Evolutionary conservation across 148 eudicot genomes (phyloP).

Genomic region (Polygonum maritimum): DNA sequence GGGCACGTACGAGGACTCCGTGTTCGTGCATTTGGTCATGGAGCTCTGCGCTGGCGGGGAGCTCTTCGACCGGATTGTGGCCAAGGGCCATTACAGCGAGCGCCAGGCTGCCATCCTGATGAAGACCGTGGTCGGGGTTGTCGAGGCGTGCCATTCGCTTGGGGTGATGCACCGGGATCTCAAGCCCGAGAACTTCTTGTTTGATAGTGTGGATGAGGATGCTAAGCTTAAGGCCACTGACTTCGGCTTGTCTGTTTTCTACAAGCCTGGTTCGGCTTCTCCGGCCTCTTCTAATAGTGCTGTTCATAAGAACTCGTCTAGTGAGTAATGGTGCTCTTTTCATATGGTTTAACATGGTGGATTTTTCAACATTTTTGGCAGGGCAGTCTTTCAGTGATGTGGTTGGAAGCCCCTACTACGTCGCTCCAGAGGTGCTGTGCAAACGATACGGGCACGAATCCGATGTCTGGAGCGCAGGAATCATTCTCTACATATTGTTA

Average conservation of each 20-base stretch:
- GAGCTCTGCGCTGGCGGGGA: constrained; percentile 25
- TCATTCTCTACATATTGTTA: constrained; percentile 37
- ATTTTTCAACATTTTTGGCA: constrained; percentile 6
- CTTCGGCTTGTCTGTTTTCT: constrained; percentile 19
- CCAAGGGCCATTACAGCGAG: constrained; percentile 27
- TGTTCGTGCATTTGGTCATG: constrained; percentile 22
- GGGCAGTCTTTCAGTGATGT: constrained; percentile 33
- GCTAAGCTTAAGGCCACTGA: constrained; percentile 20
- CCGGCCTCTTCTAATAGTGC: background rate
- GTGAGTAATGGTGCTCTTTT: background rate
- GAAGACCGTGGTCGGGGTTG: constrained; percentile 17
- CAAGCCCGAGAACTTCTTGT: constrained; percentile 21
- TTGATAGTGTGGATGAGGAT: constrained; percentile 15
- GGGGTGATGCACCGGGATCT: constrained; percentile 20
- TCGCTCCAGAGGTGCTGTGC: constrained; percentile 43
- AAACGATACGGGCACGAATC: constrained; percentile 39
- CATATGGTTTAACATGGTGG: background rate
- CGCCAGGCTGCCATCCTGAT: constrained; percentile 17
- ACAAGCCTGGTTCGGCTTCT: constrained; percentile 14
- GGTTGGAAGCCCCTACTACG: constrained; percentile 51
- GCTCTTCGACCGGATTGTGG: constrained; percentile 24
- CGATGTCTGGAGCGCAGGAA: constrained; percentile 49
- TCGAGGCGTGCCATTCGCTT: constrained; percentile 19
- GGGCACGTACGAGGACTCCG: constrained; percentile 22
- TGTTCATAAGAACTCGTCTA: background rate